A percentile compares a stretch with the other conserved stretches of the same genome.
These are phyloP conservation scores for Solanum ahanhuiri DNA, from an alignment of 257 asterid species.

Conservation along the genomic window DNA sequence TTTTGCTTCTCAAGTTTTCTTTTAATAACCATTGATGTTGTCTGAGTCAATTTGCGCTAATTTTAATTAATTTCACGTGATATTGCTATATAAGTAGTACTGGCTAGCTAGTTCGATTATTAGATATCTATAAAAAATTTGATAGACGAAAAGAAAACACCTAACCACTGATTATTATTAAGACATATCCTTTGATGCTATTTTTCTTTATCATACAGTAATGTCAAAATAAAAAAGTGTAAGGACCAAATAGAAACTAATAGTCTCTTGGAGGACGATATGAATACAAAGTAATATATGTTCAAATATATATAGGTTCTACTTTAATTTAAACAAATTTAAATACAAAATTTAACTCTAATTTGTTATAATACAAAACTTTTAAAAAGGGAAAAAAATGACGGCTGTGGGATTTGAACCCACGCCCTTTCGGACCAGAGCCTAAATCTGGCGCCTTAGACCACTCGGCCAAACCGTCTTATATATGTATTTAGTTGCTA, in stretches of 20 bases:
- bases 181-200: background rate
- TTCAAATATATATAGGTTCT: background rate
- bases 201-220: background rate
- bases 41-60: background rate
- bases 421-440: constrained; percentile 99
- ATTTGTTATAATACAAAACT: background rate
- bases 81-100: background rate
- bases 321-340: background rate
- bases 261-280: background rate
- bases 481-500: accelerated
- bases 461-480: constrained; percentile 89
- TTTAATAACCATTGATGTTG: background rate
- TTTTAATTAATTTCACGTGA: background rate
- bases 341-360: background rate
- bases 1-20: background rate
- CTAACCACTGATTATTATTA: background rate
- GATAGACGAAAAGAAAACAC: background rate
- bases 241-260: background rate
- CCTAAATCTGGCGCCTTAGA: constrained; percentile 99
- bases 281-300: no score
- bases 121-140: background rate
- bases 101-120: background rate
- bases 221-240: background rate
- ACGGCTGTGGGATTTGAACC: constrained; percentile 99
- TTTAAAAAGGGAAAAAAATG: background rate